Evolutionary conservation across 345 rosid species (phyloP), one percentile per base, ranked within the genome.

Genomic region (Pistacia atlantica): DNA sequence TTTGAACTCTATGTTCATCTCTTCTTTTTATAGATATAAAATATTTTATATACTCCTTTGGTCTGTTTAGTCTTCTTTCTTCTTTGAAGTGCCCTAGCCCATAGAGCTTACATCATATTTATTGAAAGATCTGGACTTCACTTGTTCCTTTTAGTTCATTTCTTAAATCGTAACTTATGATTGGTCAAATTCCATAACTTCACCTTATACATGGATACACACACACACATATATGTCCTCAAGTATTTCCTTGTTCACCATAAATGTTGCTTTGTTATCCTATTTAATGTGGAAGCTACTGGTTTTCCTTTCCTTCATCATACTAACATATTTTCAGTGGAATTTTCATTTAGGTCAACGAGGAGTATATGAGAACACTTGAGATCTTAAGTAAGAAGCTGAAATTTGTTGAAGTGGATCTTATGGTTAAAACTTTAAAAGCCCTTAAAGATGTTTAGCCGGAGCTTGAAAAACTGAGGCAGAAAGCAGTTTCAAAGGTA

Each of bases 391-490:
- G 99, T 88, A 91, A 90, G 91, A 96, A 96, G 86, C 83, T 96
- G 84, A 93, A 92, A 86, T 92, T 87, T 78, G 87, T 89, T 74
- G 94, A 90, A 78, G 90, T 78, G 74, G 98, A 96, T 87, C 83
- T 84, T 25, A 87, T 87, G 84, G 92, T 90, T 63, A 96, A 87
- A 82, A 84, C 87, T 71, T 90, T 98, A 67, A 93, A 92, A 85
- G 97, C 98, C 58, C 87, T 96, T 58, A 96, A 90, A 85, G 99
- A 96, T 82, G 98, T 96, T 76, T 94, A 92, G 68, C 99, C 98
- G 22, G 99, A 96, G 87, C 98, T 96, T 74, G 98, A 93, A 85
- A 93, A 92, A 86, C 93, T 96, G 46, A 85, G 98, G n/a, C n/a
- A 85, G n/a, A n/a, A n/a, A n/a, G n/a, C n/a, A 69, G 91, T 96